Percentiles rank a stretch among this genome's conserved stretches.
These are phyloP conservation scores for Paracoccidioides lutzii DNA, from an alignment of 2,329 filamentous ascomycete genomes.

Conservation along the genomic window DNA sequence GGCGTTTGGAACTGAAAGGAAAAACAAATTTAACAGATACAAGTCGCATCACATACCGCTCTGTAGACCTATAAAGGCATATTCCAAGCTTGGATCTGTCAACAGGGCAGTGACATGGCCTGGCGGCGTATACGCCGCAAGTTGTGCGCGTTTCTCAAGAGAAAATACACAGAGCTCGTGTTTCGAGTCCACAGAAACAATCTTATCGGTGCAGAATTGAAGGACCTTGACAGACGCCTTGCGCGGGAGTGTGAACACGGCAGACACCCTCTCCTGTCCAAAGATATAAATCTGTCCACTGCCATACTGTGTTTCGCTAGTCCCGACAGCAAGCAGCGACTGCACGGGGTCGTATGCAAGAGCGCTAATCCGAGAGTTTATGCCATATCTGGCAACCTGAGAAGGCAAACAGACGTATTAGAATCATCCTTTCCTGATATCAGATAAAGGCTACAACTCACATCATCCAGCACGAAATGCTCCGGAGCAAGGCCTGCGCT, in stretches of 20 bases:
- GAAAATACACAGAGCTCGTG: constrained; percentile 81
- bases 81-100: constrained; percentile 85
- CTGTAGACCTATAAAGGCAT: constrained; percentile 72
- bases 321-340: constrained; percentile 83
- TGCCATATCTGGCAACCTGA: constrained; percentile 59
- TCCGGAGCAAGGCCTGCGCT: constrained; percentile 67
- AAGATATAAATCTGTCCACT: constrained; percentile 80
- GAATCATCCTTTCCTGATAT: not conserved
- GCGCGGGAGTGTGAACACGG: constrained; percentile 56
- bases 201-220: constrained; percentile 74
- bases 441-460: constrained; percentile 20
- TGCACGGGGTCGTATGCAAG: constrained; percentile 89
- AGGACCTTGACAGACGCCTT: constrained; percentile 62
- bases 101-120: constrained; percentile 61
- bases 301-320: constrained; percentile 73
- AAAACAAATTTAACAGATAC: not conserved
- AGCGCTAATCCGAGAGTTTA: constrained; percentile 63
- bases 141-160: constrained; percentile 52
- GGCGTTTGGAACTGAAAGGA: not conserved
- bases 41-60: constrained; percentile 38
- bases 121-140: constrained; percentile 61
- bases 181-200: constrained; percentile 72
- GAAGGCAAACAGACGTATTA: not conserved
- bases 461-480: constrained; percentile 72
- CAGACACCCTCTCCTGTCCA: constrained; percentile 68